Evolutionary conservation across 352 stramenopile species (phyloP).

Genomic region (Aphanomyces invadans): DNA sequence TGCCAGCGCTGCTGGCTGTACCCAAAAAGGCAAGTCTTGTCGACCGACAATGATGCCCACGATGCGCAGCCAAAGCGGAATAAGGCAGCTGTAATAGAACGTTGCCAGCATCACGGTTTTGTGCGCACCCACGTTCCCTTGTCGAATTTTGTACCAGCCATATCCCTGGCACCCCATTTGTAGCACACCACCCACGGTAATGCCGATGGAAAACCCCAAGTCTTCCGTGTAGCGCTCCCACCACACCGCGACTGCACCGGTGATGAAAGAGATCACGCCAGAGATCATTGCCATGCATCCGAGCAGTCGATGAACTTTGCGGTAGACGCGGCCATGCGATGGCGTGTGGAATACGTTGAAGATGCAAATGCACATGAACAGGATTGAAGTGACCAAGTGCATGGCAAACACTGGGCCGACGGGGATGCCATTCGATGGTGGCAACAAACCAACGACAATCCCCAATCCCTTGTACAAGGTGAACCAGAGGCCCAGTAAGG

Average conservation of each 20-base stretch:
- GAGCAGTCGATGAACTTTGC: background rate
- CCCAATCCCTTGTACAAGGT: slow-evolving; percentile 1
- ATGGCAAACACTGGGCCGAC: background rate
- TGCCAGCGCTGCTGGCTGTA: background rate
- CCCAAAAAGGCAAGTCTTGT: background rate
- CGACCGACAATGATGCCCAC: background rate
- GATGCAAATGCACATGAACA: slow-evolving; percentile 4
- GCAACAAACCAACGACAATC: background rate
- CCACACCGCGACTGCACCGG: background rate
- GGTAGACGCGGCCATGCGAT: background rate
- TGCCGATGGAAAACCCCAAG: background rate
- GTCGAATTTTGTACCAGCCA: slow-evolving; percentile 7
- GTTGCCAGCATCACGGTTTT: background rate
- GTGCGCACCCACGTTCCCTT: background rate
- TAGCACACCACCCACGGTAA: background rate
- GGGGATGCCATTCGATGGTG: background rate
- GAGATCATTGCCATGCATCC: slow-evolving; percentile 4
- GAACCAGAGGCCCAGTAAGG: background rate
- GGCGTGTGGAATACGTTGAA: slow-evolving; percentile 17
- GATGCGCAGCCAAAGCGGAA: slow-evolving; percentile 13
- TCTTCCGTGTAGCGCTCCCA: slow-evolving; percentile 2
- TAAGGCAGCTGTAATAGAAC: slow-evolving; percentile 16
- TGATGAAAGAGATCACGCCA: background rate
- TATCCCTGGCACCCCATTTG: background rate
- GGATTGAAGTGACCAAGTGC: slow-evolving; percentile 1